Evolutionary conservation across 768 basidiomycete species (phyloP), one percentile per base, ranked within the genome.

Genomic region (Candolleomyces aberdarensis): DNA sequence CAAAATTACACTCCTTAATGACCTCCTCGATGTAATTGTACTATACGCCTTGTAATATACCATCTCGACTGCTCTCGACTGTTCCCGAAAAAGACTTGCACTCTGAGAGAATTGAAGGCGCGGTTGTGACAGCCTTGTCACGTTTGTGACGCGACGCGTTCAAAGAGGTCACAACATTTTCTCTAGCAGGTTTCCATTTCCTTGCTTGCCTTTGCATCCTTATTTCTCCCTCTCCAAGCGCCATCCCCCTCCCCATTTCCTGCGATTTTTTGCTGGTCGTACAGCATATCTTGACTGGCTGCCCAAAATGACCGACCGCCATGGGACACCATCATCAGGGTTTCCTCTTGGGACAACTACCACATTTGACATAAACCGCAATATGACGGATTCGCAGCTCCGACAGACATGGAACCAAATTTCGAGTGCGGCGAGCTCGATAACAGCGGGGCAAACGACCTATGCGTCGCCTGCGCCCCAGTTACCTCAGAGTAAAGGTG

Each of bases 311-410:
- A 59, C 71, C 26, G 73, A 75, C 22, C 71, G 57, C 40, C 69
- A 67, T 58, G 62, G 62, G 31, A 53, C 67, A 26, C 57, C 66
- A 9, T 61, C 50, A 59, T 68, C 63, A 65, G 31, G 54, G 64
- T 39, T 61, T 56, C 26, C 56, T 69, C 14, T 67, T 72, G 52
- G 31, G 44, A 67, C 63, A 54, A 60, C 73, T 58, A 62, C 72
- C 50, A 64, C 69, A 40, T 75, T 69, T 65, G 70, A 72, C 64
- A 71, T 72, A 15, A 54, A 75, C 57, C 70, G 75, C 51, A 75
- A 70, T 58, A 82, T 90, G 77, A 77, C 86, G 0, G 87, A 88
- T 68, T 76, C 79, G 55, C 87, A 89, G 65, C 79, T 90, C 50
- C 76, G 79, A 29, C 85, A 88, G 68, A 85, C 85, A 17, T 83